These are phyloP conservation scores for Fusarium falciforme DNA, from an alignment of 2,329 filamentous ascomycete genomes.

Conservation along the genomic window DNA sequence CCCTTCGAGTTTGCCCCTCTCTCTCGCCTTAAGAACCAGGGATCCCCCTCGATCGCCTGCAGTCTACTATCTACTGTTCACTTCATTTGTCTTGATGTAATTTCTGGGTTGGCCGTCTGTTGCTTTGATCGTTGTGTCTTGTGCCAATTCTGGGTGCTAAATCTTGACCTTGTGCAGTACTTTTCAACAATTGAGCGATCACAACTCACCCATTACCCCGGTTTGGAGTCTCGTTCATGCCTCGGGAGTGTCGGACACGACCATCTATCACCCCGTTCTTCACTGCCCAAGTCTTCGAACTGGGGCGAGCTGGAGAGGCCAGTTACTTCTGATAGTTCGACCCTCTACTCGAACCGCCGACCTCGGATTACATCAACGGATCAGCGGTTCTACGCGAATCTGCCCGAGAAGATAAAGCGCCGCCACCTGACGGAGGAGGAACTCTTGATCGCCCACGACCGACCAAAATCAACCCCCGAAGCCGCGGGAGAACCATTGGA, in stretches of 20 bases:
- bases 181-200: constrained; percentile 79
- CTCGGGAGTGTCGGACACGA: constrained; percentile 36
- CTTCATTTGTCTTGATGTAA: constrained; percentile 10
- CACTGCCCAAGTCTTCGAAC: constrained; percentile 23
- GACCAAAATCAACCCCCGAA: constrained; percentile 43
- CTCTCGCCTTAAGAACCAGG: constrained; percentile 40
- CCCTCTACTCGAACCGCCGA: constrained; percentile 36
- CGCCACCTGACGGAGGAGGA: constrained; percentile 79
- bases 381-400: constrained; percentile 74
- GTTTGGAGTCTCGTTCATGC: constrained; percentile 23
- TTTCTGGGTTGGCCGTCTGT: constrained; percentile 5
- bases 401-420: constrained; percentile 79
- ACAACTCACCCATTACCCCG: constrained; percentile 66
- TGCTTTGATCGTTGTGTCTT: background rate
- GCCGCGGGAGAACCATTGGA: constrained; percentile 48
- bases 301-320: constrained; percentile 32
- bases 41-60: constrained; percentile 31
- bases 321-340: constrained; percentile 31
- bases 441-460: constrained; percentile 64
- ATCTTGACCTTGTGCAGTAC: constrained; percentile 61
- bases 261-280: constrained; percentile 20
- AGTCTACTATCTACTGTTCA: background rate
- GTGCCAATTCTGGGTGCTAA: constrained; percentile 31
- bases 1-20: constrained; percentile 43
- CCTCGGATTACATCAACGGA: constrained; percentile 62